These are phyloP conservation scores for Paramecium biaurelia DNA, from an alignment of 73 alveolate species.

Conservation along the genomic window DNA sequence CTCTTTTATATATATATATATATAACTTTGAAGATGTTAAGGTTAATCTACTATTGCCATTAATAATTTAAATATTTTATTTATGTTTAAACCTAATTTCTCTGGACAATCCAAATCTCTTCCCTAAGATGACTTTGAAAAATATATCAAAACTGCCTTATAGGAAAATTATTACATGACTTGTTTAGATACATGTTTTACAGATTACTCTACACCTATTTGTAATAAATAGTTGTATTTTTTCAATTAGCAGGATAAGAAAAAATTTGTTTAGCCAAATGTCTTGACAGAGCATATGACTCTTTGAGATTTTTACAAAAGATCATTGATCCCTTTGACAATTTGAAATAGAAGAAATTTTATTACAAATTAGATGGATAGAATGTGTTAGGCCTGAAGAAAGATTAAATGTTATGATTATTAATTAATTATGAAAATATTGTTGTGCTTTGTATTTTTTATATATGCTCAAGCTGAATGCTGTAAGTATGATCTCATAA, in stretches of 20 bases:
- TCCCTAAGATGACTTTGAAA: conserved; percentile 27
- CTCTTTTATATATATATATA: not conserved
- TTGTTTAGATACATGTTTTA: not conserved
- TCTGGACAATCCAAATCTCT: not conserved
- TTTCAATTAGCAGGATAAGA: not conserved
- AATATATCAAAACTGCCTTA: not conserved
- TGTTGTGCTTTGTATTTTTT: not conserved
- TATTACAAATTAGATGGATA: conserved; percentile 22
- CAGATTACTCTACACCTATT: not conserved
- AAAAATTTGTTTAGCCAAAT: conserved; percentile 31
- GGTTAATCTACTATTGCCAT: not conserved
- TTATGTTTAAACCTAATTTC: not conserved
- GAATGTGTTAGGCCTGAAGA: not conserved
- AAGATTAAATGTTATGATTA: conserved; percentile 4
- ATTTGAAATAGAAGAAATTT: not conserved
- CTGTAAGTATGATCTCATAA: not conserved
- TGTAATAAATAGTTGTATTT: not conserved
- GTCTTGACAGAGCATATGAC: conserved; percentile 40
- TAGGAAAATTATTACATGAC: not conserved
- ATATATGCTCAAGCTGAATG: not conserved
- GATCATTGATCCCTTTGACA: not conserved
- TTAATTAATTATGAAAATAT: not conserved
- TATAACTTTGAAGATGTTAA: not conserved
- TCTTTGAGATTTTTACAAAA: not conserved
- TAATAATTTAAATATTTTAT: not conserved